Base-by-base conservation (phyloP, 2,329 filamentous ascomycete species). In the Nemania abortiva region DNA sequence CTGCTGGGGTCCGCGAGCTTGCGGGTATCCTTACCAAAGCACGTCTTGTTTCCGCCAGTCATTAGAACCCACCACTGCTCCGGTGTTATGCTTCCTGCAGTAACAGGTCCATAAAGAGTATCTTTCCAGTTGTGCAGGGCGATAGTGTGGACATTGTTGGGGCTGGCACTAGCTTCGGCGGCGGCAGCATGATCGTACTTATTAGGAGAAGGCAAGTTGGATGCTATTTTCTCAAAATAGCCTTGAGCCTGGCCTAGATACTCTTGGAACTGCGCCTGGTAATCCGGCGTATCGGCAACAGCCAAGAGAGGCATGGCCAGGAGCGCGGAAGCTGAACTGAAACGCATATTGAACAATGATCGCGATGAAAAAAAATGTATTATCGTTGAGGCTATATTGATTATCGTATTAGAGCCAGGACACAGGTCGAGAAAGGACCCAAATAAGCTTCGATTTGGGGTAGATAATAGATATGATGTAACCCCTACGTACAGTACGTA, bases 21-120 rank as follows among this genome's bases (percentile, higher is more conserved):
- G 49, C 47, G 62, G 55, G 22, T 66, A 31, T 64, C 29, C 85
- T 66, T 82, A 89, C 88, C 87, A 77, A 87, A 91, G 83, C 92
- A 95, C 37, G 92, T 94, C 83, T 90, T 91, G 85, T 95, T 94
- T 74, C 91, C 85, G 65, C 92, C 92, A 10, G 90, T 92, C 73
- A 93, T 82, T 73, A 92, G 85, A 70, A 95, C 83, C 85, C 92
- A 90, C 91, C 91, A 94, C 81, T 94, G 90, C 81, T 91, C 90
- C 5, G 92, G 90, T 7, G 82, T 85, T 11, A 87, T 87, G 70
- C 87, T 86, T 31, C 81, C 87, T 9, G 88, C 81, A 69, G 88
- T 83, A 66, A 91, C 88, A 34, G 89, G 87, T 59, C 83, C 83
- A 77, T 88, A 90, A 69, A 95, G 83, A 2, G 89, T 88, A 29